These are phyloP conservation scores for Amphichorda felina DNA, from an alignment of 2,329 filamentous ascomycete species.

Conservation along the genomic window DNA sequence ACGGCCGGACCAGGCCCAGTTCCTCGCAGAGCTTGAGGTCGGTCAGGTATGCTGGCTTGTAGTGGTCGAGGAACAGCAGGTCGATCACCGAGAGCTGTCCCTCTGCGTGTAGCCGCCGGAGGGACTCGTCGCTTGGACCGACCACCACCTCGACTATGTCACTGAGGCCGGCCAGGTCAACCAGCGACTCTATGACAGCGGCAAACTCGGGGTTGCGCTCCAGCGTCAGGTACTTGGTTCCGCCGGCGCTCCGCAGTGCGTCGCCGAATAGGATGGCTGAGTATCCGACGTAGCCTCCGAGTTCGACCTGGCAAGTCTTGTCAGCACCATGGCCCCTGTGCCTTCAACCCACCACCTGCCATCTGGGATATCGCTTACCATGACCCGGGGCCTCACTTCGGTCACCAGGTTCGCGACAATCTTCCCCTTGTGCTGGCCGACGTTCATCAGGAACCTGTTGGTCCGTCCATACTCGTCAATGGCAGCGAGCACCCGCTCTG, in stretches of 20 bases:
- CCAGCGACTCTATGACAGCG: conserved; percentile 54
- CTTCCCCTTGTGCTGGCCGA: no score
- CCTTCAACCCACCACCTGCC: no score
- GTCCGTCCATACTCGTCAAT: no score
- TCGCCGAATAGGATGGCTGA: conserved; percentile 66
- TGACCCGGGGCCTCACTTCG: conserved; percentile 51
- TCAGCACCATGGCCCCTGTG: no score
- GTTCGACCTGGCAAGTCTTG: conserved; percentile 55
- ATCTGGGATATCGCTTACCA: no score
- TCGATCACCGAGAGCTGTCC: conserved; percentile 46
- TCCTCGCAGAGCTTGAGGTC: conserved; percentile 71
- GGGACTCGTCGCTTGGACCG: conserved; percentile 54
- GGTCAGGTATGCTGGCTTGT: conserved; percentile 62
- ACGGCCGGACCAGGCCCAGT: conserved; percentile 49
- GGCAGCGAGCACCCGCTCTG: no score
- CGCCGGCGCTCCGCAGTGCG: conserved; percentile 50
- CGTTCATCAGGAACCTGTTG: no score
- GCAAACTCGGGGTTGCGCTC: conserved; percentile 67
- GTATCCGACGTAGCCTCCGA: conserved; percentile 75
- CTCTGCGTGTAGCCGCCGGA: conserved; percentile 29
- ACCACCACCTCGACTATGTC: conserved; percentile 60
- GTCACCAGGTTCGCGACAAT: no score
- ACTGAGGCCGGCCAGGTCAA: conserved; percentile 61
- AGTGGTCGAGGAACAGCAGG: conserved; percentile 70
- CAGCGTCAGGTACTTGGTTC: conserved; percentile 56